phyloP scores from a whole-genome alignment of 2,329 filamentous ascomycete genomes.

The Phialocephala sp. region DNA sequence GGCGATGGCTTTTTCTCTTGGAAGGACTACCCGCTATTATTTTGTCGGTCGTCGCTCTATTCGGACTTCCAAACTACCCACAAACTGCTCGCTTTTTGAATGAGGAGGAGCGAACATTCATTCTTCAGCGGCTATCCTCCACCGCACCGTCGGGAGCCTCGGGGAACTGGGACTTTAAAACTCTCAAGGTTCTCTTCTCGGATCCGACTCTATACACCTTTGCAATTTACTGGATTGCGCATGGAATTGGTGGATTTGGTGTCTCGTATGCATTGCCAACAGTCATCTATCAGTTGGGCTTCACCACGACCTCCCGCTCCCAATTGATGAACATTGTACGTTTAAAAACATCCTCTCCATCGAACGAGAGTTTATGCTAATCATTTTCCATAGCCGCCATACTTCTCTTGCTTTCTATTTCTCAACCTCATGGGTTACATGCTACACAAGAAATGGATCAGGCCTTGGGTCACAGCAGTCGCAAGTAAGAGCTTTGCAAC shows the following conservation, averaged over 20 bases:
- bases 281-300: constrained; percentile 51
- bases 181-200: constrained; percentile 41
- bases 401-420: constrained; percentile 47
- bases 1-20: constrained; percentile 48
- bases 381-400: constrained; percentile 43
- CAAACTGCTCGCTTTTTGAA: constrained; percentile 42
- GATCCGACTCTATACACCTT: constrained; percentile 48
- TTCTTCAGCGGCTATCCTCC: constrained; percentile 40
- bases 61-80: constrained; percentile 44
- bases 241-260: constrained; percentile 51
- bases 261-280: constrained; percentile 49
- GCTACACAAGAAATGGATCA: constrained; percentile 45
- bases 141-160: constrained; percentile 42
- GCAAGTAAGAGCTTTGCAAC: constrained; percentile 42
- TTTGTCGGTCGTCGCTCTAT: constrained; percentile 41
- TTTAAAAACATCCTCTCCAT: not conserved
- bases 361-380: constrained; percentile 5
- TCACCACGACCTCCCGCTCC: constrained; percentile 48
- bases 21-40: constrained; percentile 45
- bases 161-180: constrained; percentile 43
- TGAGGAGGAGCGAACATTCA: constrained; percentile 38
- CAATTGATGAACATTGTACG: constrained; percentile 51
- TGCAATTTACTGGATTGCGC: constrained; percentile 47
- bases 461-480: constrained; percentile 47
- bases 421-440: constrained; percentile 45